These are phyloP conservation scores for Helicostylum pulchrum DNA, from an alignment of 192 early-diverging fungal species.

Conservation along the genomic window DNA sequence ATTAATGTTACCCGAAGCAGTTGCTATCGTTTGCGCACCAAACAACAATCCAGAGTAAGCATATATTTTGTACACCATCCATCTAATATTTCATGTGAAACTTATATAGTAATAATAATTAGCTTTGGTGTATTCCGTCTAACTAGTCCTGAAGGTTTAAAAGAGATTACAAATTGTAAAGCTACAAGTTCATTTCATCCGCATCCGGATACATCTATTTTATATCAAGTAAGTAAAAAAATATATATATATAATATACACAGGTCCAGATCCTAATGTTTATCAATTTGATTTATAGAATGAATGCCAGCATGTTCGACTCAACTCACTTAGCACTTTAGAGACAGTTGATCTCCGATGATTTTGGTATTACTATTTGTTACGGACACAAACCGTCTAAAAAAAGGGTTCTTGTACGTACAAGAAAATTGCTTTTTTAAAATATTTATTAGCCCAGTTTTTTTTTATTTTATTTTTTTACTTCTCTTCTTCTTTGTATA, in stretches of 20 bases:
- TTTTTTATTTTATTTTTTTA: neutral
- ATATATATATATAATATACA: too few species aligned
- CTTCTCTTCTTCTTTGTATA: neutral
- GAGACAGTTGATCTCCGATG: too few species aligned
- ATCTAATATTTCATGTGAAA: neutral
- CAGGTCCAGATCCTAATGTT: too few species aligned
- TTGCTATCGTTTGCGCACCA: constrained; percentile 88
- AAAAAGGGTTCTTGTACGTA: too few species aligned
- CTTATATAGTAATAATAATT: neutral
- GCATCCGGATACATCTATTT: constrained; percentile 56
- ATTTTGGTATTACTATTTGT: too few species aligned
- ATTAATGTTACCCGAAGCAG: constrained; percentile 86
- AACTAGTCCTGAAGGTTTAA: constrained; percentile 84
- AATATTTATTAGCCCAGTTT: neutral
- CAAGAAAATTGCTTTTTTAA: too few species aligned
- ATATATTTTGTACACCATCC: too few species aligned
- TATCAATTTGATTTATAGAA: too few species aligned
- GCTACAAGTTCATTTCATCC: constrained; percentile 76
- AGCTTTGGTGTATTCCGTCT: constrained; percentile 82
- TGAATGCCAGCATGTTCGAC: too few species aligned
- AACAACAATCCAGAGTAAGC: constrained; percentile 58
- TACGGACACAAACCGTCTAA: too few species aligned
- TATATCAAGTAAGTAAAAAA: constrained; percentile 41
- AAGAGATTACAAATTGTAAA: constrained; percentile 69
- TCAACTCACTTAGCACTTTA: too few species aligned